Evolutionary conservation across 2,329 filamentous ascomycete species (phyloP).

Genomic region (Exserohilum turcica): DNA sequence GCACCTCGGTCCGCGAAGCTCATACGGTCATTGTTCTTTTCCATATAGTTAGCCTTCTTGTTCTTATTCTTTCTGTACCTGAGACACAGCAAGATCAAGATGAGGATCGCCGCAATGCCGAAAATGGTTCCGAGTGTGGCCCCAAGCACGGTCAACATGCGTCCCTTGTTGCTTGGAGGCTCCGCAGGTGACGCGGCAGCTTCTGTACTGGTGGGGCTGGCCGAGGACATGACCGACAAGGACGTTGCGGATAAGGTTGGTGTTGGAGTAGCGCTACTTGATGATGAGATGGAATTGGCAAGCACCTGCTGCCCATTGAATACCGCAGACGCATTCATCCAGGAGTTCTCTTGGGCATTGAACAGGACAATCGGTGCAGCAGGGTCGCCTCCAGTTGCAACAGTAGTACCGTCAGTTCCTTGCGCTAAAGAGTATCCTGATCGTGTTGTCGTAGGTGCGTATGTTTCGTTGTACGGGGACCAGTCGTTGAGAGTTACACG

Average conservation of each 20-base stretch:
- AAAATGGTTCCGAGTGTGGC: conserved; percentile 82
- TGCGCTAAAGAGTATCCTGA: conserved; percentile 75
- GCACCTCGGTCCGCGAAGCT: conserved; percentile 59
- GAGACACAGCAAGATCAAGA: conserved; percentile 72
- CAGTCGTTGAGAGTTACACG: conserved; percentile 67
- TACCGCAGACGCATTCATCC: conserved; percentile 72
- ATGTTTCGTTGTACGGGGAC: conserved; percentile 77
- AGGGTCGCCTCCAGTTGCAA: conserved; percentile 73
- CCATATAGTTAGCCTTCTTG: conserved; percentile 57
- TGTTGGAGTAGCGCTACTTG: conserved; percentile 43
- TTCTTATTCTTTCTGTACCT: conserved; percentile 65
- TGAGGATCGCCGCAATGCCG: conserved; percentile 72
- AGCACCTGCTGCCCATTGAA: conserved; percentile 57
- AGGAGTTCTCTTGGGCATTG: conserved; percentile 73
- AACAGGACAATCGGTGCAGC: conserved; percentile 76
- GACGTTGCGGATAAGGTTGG: conserved; percentile 25
- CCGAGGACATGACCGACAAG: conserved; percentile 31
- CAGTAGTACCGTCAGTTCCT: conserved; percentile 68
- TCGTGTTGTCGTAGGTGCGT: conserved; percentile 69
- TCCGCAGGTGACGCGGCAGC: conserved; percentile 39
- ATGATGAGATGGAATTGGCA: conserved; percentile 32
- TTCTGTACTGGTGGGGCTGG: conserved; percentile 38
- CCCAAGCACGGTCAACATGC: conserved; percentile 70
- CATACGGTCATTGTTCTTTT: conserved; percentile 50
- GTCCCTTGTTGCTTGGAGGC: conserved; percentile 50